phyloP scores from a whole-genome alignment of 192 early-diverging fungal genomes.

The Coemansia aciculifera region DNA sequence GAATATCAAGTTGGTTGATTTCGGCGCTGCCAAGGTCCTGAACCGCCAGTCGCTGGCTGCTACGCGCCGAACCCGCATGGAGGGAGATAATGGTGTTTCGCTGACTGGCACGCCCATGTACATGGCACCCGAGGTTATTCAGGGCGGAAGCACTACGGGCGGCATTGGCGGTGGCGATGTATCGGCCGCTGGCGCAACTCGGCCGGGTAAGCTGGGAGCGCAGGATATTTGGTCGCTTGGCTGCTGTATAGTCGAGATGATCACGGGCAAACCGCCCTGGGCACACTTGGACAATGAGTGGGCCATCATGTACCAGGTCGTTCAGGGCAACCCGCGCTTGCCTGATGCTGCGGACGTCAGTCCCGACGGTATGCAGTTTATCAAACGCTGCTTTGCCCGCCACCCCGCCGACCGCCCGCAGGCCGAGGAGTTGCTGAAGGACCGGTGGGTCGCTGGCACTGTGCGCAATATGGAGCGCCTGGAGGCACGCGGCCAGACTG shows the following conservation, averaged over 20 bases:
- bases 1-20: conserved; percentile 83
- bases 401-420: conserved; percentile 68
- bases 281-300: conserved; percentile 88
- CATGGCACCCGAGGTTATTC: conserved; percentile 79
- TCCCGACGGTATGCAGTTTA: conserved; percentile 69
- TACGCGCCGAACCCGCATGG: conserved; percentile 38
- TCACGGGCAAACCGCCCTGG: conserved; percentile 88
- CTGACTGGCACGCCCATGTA: conserved; percentile 65
- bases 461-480: conserved; percentile 29
- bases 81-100: conserved; percentile 18
- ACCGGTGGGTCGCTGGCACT: conserved; percentile 68
- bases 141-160: conserved; percentile 53
- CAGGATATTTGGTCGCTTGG: conserved; percentile 94
- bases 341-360: conserved; percentile 71
- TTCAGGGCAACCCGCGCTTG: conserved; percentile 72
- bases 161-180: conserved; percentile 4
- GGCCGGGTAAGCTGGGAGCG: conserved; percentile 51
- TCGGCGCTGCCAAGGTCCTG: conserved; percentile 88
- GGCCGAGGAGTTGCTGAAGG: conserved; percentile 70
- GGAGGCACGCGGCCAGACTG: conserved; percentile 8
- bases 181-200: conserved; percentile 12
- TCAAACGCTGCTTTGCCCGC: conserved; percentile 76
- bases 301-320: conserved; percentile 92
- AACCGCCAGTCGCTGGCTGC: conserved; percentile 62
- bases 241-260: conserved; percentile 90